phyloP scores from a whole-genome alignment of 2,329 filamentous ascomycete species.

The Alternaria hordeiaustralica region DNA sequence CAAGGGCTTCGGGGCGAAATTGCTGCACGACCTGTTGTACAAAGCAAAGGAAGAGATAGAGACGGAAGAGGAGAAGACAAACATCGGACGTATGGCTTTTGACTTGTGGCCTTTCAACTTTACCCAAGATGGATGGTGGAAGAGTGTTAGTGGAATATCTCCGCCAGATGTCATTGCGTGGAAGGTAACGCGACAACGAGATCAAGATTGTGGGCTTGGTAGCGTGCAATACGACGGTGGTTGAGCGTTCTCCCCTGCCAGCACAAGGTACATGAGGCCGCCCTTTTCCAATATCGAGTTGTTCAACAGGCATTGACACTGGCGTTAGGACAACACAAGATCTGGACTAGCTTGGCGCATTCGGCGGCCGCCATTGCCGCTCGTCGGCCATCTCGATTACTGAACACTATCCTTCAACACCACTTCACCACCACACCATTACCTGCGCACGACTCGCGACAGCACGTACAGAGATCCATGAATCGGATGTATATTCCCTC shows the following conservation, averaged over 20 bases:
- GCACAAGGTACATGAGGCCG: background rate
- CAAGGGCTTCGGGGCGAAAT: background rate
- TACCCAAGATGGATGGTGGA: background rate
- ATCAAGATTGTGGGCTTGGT: background rate
- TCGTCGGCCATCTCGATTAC: background rate
- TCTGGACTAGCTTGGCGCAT: background rate
- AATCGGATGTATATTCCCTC: background rate
- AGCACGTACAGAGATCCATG: no score
- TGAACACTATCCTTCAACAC: background rate
- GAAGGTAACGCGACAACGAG: background rate
- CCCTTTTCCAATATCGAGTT: background rate
- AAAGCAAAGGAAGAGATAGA: background rate
- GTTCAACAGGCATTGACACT: background rate
- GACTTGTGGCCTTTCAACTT: constrained; percentile 6
- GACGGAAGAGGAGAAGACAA: background rate
- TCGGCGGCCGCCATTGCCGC: background rate
- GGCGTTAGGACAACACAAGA: background rate
- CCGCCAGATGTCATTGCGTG: background rate
- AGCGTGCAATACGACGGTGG: background rate
- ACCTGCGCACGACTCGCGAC: background rate
- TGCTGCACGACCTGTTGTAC: background rate
- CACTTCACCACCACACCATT: background rate
- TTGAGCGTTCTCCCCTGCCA: background rate
- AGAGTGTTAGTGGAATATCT: background rate
- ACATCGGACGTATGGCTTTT: background rate